Evolutionary conservation across 1,284 basidiomycete species (phyloP).

Genomic region (Omphalotus olearius): DNA sequence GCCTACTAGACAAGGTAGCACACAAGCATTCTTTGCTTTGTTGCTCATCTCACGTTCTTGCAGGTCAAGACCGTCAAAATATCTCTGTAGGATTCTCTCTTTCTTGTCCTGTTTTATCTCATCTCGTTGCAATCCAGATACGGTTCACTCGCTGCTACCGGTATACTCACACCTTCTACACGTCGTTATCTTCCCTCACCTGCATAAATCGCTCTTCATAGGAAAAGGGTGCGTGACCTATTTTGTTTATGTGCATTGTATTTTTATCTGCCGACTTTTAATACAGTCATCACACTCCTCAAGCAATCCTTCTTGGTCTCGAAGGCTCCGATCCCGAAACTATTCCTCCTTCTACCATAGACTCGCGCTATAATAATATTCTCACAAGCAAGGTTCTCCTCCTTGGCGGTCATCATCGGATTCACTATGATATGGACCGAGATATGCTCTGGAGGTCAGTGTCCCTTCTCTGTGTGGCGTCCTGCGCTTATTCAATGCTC

Average conservation of each 20-base stretch:
- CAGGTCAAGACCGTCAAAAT: conserved; percentile 82
- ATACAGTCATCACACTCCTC: conserved; percentile 86
- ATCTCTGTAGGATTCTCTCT: conserved; percentile 54
- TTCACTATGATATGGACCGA: conserved; percentile 81
- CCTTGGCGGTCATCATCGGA: conserved; percentile 70
- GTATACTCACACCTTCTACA: conserved; percentile 29
- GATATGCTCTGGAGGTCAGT: conserved; percentile 82
- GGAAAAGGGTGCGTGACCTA: conserved; percentile 69
- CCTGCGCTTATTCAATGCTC: not conserved
- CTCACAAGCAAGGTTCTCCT: conserved; percentile 60
- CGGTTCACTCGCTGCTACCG: conserved; percentile 76
- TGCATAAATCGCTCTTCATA: conserved; percentile 17
- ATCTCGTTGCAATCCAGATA: conserved; percentile 41
- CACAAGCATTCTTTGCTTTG: not conserved
- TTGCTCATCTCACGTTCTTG: not conserved
- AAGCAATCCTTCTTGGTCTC: conserved; percentile 87
- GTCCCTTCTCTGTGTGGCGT: not conserved
- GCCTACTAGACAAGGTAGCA: conserved; percentile 66
- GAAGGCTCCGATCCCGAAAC: conserved; percentile 88
- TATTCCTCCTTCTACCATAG: conserved; percentile 78
- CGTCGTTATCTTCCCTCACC: not conserved
- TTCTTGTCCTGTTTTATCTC: conserved; percentile 3
- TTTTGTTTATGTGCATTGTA: conserved; percentile 8
- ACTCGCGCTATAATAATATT: conserved; percentile 71
- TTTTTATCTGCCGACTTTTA: not conserved